Base-by-base conservation (phyloP, 257 asterid genomes). In the Jacaranda mimosifolia region DNA sequence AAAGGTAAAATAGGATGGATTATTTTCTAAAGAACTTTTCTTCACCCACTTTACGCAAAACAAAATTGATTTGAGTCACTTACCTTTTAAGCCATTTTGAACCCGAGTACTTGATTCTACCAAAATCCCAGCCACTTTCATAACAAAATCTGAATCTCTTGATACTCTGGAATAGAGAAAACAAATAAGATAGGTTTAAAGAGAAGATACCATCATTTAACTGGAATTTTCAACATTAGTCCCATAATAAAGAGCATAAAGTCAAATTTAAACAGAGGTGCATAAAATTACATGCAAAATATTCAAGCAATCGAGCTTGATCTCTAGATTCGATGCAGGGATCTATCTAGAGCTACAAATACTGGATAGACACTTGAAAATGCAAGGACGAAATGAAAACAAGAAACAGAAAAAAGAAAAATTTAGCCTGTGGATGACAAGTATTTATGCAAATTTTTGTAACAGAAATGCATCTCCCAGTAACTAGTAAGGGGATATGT, bases 71-170 rank as follows among this genome's bases (percentile, higher is more conserved):
- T 4, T 21, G 63, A 59, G 36, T 65, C 39, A 74, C 40, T 77
- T 86, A 91, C 99, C 97, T 40, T 85, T 85, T 40, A 84, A 77
- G 56, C 73, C 84, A 79, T 88, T 89, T 75, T 73, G 85, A 83
- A 56, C 79, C 42, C 74, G 88, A 72, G 79, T 80, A 75, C 85
- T 83, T 72, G 98, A 89, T 87, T 91, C 97, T 80, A 95, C 96
- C 86, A 96, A 87, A 75, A 93, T 83, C 79, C 99, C 99, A 80
- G 94, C 96, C 53, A 96, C 96, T 74, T 85, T 90, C 77, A 57
- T 70, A 58, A 94, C 87, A 82, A 88, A 91, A 70, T 77, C 78
- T 64, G 94, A 52, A 82, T 96, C 94, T 75, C 79, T 80, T 75
- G 88, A 85, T 63, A 89, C 63, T 85, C 99, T 96, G 91, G 66